These are phyloP conservation scores for Zancudomyces culisetae DNA, from an alignment of 371 early-diverging fungal species.

Conservation along the genomic window DNA sequence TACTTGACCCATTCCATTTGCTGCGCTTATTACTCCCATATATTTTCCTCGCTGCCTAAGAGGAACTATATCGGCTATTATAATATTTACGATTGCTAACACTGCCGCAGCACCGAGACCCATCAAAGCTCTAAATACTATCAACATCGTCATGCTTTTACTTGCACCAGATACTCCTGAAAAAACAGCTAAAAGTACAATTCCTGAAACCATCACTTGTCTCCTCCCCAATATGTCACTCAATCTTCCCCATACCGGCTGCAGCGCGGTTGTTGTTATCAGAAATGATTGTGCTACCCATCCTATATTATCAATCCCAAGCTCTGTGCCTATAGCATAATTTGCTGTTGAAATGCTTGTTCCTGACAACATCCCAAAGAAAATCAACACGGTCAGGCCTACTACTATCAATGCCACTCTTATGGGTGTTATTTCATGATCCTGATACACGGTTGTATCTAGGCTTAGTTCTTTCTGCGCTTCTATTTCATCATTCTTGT, in stretches of 20 bases:
- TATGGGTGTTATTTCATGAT: too few species aligned
- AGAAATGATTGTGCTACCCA: constrained; percentile 60
- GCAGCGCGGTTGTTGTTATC: constrained; percentile 46
- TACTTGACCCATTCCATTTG: constrained; percentile 34
- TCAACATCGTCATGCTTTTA: constrained; percentile 31
- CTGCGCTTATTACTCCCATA: constrained; percentile 29
- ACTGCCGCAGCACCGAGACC: constrained; percentile 26
- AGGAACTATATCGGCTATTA: constrained; percentile 14
- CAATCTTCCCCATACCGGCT: constrained; percentile 45
- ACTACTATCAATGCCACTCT: background rate
- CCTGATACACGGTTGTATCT: too few species aligned
- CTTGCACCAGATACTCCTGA: constrained; percentile 32
- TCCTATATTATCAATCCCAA: constrained; percentile 16
- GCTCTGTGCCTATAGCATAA: background rate
- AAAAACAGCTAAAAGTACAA: constrained; percentile 26
- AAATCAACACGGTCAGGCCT: background rate
- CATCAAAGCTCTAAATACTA: constrained; percentile 40
- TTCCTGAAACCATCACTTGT: constrained; percentile 24
- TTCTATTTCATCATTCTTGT: too few species aligned
- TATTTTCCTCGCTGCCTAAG: constrained; percentile 27
- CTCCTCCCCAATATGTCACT: constrained; percentile 49
- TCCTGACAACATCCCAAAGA: constrained; percentile 31
- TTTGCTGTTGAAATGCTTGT: constrained; percentile 1
- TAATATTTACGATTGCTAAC: constrained; percentile 11
- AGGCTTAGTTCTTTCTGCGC: too few species aligned